phyloP scores from a whole-genome alignment of 202 grass and related monocot genomes.

The Elaeis oleifera region DNA sequence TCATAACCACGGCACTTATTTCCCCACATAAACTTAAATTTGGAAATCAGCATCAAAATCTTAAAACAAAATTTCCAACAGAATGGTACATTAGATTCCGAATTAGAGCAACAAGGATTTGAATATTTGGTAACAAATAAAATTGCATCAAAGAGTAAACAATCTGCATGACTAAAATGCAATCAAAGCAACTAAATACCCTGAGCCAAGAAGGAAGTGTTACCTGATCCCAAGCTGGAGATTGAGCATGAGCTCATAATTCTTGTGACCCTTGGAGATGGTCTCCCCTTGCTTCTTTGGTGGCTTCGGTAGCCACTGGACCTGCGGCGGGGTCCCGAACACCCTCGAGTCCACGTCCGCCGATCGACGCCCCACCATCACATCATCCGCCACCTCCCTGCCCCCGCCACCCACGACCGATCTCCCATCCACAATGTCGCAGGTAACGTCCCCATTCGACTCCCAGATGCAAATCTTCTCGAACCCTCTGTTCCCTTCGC shows the following conservation, averaged over 20 bases:
- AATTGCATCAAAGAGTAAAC: too few relatives aligned
- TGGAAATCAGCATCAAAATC: too few relatives aligned
- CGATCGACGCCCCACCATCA: background rate
- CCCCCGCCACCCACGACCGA: conserved; percentile 22
- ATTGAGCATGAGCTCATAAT: conserved; percentile 97
- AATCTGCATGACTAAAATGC: too few relatives aligned
- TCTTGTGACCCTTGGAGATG: conserved; percentile 89
- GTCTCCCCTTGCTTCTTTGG: conserved; percentile 64
- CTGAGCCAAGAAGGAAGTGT: background rate
- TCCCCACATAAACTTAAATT: too few relatives aligned
- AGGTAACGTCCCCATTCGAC: conserved; percentile 65
- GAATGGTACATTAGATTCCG: too few relatives aligned
- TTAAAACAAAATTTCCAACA: too few relatives aligned
- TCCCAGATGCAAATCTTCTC: conserved; percentile 79
- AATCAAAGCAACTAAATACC: too few relatives aligned
- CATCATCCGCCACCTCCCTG: conserved; percentile 15
- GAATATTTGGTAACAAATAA: too few relatives aligned
- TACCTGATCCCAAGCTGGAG: conserved; percentile 97
- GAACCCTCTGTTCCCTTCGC: conserved; percentile 40
- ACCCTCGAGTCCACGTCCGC: background rate
- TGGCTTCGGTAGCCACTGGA: conserved; percentile 21
- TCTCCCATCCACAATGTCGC: conserved; percentile 53
- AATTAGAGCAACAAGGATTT: too few relatives aligned
- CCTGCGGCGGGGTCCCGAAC: conserved; percentile 15
- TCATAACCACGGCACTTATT: too few relatives aligned